Conservation (phyloP, 2,329 filamentous ascomycete genomes). For the Beauveria rudraprayagi region DNA sequence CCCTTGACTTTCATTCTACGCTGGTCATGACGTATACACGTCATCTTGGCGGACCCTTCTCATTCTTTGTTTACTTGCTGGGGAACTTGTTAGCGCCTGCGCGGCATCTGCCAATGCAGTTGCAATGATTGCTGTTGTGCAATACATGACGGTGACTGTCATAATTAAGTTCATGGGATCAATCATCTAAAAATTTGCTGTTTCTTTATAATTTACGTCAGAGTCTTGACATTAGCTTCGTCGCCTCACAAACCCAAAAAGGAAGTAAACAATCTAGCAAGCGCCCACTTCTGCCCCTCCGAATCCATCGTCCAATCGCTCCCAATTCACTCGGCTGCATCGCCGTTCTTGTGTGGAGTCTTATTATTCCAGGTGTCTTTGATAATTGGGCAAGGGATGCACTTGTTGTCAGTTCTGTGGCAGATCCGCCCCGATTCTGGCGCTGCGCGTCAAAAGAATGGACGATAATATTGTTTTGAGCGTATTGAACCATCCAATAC, state of each 20-base stretch:
- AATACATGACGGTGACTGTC: neutral
- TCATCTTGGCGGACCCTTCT: neutral
- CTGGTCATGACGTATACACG: neutral
- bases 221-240: neutral
- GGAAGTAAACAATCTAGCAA: slow-evolving; percentile 5
- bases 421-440: neutral
- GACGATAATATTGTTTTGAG: neutral
- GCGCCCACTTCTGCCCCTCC: neutral
- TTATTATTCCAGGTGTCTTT: slow-evolving; percentile 7
- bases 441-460: neutral
- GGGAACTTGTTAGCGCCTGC: neutral
- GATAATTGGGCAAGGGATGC: slow-evolving; percentile 6
- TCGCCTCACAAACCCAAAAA: neutral
- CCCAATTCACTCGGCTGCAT: neutral
- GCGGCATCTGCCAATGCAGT: too few relatives aligned
- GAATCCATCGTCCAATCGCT: neutral
- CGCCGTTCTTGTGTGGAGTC: slow-evolving; percentile 5
- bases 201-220: neutral
- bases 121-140: too few relatives aligned
- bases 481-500: neutral
- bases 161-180: neutral
- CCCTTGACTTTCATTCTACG: neutral
- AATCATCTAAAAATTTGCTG: neutral
- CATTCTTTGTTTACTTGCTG: neutral
- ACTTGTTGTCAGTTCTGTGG: neutral